Conservation (phyloP, 2,329 filamentous ascomycete species). For the Sordariomycetes sp. region DNA sequence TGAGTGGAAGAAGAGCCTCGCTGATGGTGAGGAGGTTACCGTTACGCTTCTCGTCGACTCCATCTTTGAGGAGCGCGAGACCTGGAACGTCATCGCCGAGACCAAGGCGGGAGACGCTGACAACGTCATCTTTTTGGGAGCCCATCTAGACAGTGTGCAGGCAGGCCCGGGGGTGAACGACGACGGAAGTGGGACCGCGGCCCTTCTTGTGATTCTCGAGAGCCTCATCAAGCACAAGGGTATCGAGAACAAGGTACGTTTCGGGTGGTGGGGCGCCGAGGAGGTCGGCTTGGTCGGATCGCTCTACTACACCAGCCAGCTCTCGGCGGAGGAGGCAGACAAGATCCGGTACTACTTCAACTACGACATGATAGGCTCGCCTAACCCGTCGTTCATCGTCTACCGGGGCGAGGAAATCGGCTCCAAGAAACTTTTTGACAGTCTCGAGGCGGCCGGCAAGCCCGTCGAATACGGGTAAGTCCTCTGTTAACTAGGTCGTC, state of each 20-base stretch:
- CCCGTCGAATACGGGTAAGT: slow-evolving; percentile 16
- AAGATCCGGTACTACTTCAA: slow-evolving; percentile 57
- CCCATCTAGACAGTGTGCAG: slow-evolving; percentile 25
- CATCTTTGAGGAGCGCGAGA: slow-evolving; percentile 18
- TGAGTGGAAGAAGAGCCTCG: slow-evolving; percentile 19
- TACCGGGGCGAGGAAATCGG: slow-evolving; percentile 25
- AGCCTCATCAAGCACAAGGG: slow-evolving; percentile 22
- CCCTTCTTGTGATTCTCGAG: slow-evolving; percentile 23
- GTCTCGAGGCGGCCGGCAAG: slow-evolving; percentile 20
- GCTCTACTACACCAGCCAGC: slow-evolving; percentile 21
- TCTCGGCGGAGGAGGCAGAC: slow-evolving; percentile 23
- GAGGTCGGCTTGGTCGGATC: slow-evolving; percentile 31
- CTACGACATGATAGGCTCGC: slow-evolving; percentile 55
- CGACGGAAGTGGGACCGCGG: slow-evolving; percentile 23
- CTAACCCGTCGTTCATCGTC: slow-evolving; percentile 22
- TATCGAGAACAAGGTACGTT: slow-evolving; percentile 27
- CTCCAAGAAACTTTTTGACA: slow-evolving; percentile 18
- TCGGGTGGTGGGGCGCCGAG: slow-evolving; percentile 28
- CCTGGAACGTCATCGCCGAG: slow-evolving; percentile 27
- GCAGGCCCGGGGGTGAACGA: slow-evolving; percentile 26
- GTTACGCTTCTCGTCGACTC: slow-evolving; percentile 23
- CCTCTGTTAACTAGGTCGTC: slow-evolving; percentile 1
- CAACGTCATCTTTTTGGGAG: slow-evolving; percentile 27
- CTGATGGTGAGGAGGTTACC: slow-evolving; percentile 17
- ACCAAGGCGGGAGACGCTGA: slow-evolving; percentile 27